Evolutionary conservation across 805 yeast genomes (phyloP), one percentile per base, ranked within the genome.

Genomic region (Vanderwaltozyma yarrowii): DNA sequence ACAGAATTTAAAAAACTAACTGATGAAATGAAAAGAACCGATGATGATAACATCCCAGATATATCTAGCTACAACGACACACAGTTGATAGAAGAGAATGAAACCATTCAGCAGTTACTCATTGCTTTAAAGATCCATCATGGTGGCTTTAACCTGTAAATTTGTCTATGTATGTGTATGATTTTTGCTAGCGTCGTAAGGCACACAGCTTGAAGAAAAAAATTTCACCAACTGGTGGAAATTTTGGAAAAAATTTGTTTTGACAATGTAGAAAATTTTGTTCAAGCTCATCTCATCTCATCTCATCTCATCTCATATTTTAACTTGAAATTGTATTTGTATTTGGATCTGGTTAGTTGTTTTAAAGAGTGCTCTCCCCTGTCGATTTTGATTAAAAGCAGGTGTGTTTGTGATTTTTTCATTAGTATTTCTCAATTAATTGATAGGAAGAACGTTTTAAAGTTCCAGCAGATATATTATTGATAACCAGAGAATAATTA

Each of bases 101-200:
- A 45, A 18, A 39, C 43, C 1, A 35, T 52, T 5, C 38, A 41
- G 21, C 45, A 52, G 30, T 30, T 52, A 10, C 34, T 52, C 6
- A 23, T 45, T 13, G 55, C 55, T 8, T 35, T 52, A 20, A 42
- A 50, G 36, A 37, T 50, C 4, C 49, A 49, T 4, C 49, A 49
- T 28, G 44, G 45, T 17, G 52, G 52, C 2, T 37, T 9, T 14
- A 30, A 30, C 12, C 20, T 17, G 13, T 28, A 14, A 16, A 11
- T 16, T n/a, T 26, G 6, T 5, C 12, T 7, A 6, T n/a, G n/a
- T 26, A 13, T 12, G n/a, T 5, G 6, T 12, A 7, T 7, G 6
- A 26, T 26, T 12, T 12, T 26, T 13, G 6, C 15, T 26, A n/a
- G n/a, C 29, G 15, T 12, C 26, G 8, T 8, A 23, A 8, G 11